These are phyloP conservation scores for Prunus persica DNA, from an alignment of 306 rosid genomes.

Conservation along the genomic window DNA sequence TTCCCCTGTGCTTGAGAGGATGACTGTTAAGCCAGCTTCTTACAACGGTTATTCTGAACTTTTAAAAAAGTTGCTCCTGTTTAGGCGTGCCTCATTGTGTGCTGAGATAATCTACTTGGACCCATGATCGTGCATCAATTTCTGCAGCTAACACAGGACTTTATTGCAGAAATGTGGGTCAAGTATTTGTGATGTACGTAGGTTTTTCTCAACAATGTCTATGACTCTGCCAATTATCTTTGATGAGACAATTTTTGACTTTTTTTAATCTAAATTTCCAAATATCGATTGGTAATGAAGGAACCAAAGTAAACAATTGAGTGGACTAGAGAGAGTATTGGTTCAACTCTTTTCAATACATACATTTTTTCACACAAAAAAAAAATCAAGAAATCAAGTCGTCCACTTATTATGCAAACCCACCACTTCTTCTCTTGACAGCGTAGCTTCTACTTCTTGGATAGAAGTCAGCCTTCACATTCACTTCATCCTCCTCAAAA, in stretches of 20 bases:
- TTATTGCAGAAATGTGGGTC: no score
- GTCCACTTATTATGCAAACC: not conserved
- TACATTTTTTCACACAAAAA: not conserved
- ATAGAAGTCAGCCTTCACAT: constrained; percentile 19
- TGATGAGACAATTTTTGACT: no score
- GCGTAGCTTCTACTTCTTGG: constrained; percentile 31
- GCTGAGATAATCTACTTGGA: constrained; percentile 49
- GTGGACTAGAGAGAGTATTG: not conserved
- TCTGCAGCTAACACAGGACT: no score
- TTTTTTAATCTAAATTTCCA: not conserved
- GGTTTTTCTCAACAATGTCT: no score
- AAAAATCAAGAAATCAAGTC: not conserved
- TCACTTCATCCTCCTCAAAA: constrained; percentile 35
- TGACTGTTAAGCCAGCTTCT: no score
- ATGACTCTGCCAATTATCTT: no score
- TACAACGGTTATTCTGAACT: no score
- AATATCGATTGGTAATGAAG: not conserved
- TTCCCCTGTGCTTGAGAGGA: no score
- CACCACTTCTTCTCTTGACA: constrained; percentile 2
- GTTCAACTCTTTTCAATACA: not conserved
- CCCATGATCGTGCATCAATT: constrained; percentile 7
- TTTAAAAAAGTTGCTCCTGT: constrained; percentile 33
- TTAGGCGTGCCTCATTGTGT: constrained; percentile 40
- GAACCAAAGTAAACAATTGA: not conserved
- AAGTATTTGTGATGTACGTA: no score